Percentiles rank a stretch among this genome's conserved stretches.
These are phyloP conservation scores for Articulospora tetracladia DNA, from an alignment of 495 filamentous ascomycete species.

Conservation along the genomic window DNA sequence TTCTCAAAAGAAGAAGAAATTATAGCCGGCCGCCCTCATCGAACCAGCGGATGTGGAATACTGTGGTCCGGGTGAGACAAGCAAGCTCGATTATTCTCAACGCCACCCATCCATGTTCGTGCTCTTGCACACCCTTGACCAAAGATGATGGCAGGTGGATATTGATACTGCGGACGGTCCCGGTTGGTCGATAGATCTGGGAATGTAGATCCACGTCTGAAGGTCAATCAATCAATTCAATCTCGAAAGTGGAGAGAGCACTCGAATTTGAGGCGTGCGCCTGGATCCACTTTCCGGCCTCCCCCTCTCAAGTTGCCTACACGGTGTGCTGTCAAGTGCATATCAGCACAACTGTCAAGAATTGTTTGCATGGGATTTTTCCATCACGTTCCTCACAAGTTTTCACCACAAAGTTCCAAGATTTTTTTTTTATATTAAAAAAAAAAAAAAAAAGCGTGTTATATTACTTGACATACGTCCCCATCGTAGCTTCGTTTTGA, in stretches of 20 bases:
- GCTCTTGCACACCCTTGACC: neutral
- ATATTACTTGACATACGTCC: neutral
- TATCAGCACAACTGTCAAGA: too few relatives aligned
- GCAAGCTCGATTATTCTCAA: neutral
- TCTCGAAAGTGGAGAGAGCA: neutral
- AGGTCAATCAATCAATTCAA: slow-evolving; percentile 1
- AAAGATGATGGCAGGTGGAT: neutral
- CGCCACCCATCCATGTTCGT: neutral
- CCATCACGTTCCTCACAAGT: too few relatives aligned
- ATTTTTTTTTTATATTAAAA: too few relatives aligned
- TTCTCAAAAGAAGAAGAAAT: neutral
- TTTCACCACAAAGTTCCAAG: neutral
- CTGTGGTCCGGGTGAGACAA: neutral
- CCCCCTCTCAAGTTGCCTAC: neutral
- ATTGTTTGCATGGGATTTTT: too few relatives aligned
- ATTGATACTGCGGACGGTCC: neutral
- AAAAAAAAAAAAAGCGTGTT: neutral
- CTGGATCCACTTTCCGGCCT: neutral
- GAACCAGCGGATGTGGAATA: neutral
- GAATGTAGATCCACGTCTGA: slow-evolving; percentile 1
- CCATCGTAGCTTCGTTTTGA: neutral
- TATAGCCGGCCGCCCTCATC: neutral
- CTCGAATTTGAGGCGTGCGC: neutral
- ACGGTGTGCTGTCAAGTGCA: neutral
- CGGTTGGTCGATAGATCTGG: slow-evolving; percentile 1